Evolutionary conservation across 257 asterid genomes (phyloP).

Genomic region (Solanum paucissectum): DNA sequence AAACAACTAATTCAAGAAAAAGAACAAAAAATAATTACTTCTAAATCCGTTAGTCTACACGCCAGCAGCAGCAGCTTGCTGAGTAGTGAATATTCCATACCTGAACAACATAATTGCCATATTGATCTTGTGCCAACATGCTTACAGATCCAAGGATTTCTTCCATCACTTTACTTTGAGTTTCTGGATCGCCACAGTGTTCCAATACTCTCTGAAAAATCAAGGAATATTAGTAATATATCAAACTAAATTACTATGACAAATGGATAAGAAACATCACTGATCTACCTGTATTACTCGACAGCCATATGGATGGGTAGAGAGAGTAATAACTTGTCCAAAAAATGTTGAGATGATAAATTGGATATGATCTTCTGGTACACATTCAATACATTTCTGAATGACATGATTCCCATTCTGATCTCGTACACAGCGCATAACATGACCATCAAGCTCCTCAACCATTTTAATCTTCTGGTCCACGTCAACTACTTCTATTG

Average conservation of each 20-base stretch:
- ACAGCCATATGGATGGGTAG: constrained; percentile 96
- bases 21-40: not conserved
- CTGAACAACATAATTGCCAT: constrained; percentile 96
- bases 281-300: constrained; percentile 82
- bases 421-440: constrained; percentile 96
- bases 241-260: not conserved
- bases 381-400: constrained; percentile 94
- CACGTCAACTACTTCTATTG: constrained; percentile 85
- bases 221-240: not conserved
- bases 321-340: constrained; percentile 85
- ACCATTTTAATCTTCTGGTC: constrained; percentile 93
- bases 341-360: constrained; percentile 67
- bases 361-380: constrained; percentile 77
- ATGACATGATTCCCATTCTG: constrained; percentile 93
- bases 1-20: not conserved
- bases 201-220: constrained; percentile 71
- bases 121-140: constrained; percentile 94
- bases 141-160: constrained; percentile 85
- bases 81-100: constrained; percentile 11
- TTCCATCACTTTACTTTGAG: constrained; percentile 85
- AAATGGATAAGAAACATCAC: not conserved
- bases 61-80: not conserved
- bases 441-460: constrained; percentile 84
- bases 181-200: constrained; percentile 57
- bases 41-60: not conserved